Conservation (phyloP, 2,329 filamentous ascomycete species). For the Botryotinia calthae region DNA sequence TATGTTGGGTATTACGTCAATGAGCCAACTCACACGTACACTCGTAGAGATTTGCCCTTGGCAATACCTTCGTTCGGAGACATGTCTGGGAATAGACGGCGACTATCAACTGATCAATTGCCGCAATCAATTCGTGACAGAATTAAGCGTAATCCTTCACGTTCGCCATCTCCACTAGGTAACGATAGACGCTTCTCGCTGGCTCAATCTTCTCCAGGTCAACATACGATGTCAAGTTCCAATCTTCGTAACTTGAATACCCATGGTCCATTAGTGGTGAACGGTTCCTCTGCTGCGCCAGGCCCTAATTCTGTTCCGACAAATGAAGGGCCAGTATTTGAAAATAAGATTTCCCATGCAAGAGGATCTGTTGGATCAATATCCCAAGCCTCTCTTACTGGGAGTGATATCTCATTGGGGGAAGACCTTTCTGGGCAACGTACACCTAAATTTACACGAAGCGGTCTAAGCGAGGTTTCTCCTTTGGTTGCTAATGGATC, state of each 20-base stretch:
- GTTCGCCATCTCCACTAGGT: constrained; percentile 40
- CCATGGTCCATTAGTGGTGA: constrained; percentile 36
- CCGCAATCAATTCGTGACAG: constrained; percentile 39
- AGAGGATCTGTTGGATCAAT: constrained; percentile 34
- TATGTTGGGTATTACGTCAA: constrained; percentile 40
- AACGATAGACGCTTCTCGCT: constrained; percentile 37
- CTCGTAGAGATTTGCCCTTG: constrained; percentile 30
- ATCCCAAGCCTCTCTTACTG: constrained; percentile 31
- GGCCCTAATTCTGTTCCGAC: constrained; percentile 16
- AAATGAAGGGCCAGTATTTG: constrained; percentile 31
- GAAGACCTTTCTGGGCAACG: constrained; percentile 31
- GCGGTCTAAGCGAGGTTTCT: constrained; percentile 23
- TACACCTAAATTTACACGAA: constrained; percentile 32
- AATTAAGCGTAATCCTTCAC: constrained; percentile 34
- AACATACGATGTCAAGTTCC: constrained; percentile 32
- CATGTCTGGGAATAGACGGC: constrained; percentile 30
- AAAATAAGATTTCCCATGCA: constrained; percentile 29
- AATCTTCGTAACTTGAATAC: constrained; percentile 34
- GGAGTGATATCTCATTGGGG: constrained; percentile 31
- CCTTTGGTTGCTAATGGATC: constrained; percentile 36
- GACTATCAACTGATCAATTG: constrained; percentile 38
- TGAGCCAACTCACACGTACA: constrained; percentile 27
- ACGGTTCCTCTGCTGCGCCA: constrained; percentile 29
- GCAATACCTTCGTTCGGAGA: constrained; percentile 39
- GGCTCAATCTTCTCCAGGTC: constrained; percentile 30